Percentiles rank a stretch among this genome's conserved stretches.
Conservation (phyloP, 176 grass and related monocot genomes). For the Oryza officinalis region DNA sequence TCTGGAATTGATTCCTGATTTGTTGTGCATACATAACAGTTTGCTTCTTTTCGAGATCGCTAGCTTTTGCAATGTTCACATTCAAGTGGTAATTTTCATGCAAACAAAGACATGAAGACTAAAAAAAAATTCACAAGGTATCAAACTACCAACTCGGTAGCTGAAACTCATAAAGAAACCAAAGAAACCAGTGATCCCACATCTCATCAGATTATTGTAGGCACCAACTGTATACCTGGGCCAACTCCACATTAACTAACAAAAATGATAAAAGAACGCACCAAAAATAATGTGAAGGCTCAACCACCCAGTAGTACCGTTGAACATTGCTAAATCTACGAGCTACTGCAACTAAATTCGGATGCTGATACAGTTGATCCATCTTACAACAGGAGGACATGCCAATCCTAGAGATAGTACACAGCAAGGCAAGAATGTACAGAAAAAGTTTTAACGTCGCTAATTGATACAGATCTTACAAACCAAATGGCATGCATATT, state of each 20-base stretch:
- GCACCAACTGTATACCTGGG: neutral
- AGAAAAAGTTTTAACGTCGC: neutral
- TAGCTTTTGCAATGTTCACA: no score
- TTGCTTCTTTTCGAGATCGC: no score
- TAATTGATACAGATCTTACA: constrained; percentile 7
- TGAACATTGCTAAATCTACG: neutral
- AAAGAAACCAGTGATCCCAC: no score
- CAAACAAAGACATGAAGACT: no score
- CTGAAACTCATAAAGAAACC: no score
- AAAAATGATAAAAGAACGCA: neutral
- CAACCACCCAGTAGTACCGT: neutral
- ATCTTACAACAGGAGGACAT: constrained; percentile 7
- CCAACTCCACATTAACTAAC: neutral
- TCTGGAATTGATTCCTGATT: no score
- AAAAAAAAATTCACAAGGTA: no score
- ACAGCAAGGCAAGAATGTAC: constrained; percentile 27
- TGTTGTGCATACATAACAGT: no score
- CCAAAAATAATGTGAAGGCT: neutral
- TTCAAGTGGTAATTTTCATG: no score
- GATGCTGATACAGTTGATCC: neutral
- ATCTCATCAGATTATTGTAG: neutral
- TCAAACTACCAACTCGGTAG: no score
- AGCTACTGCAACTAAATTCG: neutral
- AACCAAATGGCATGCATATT: neutral
- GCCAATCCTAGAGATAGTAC: neutral